These are phyloP conservation scores for Podila epicladia DNA, from an alignment of 192 early-diverging fungal species.

Conservation along the genomic window DNA sequence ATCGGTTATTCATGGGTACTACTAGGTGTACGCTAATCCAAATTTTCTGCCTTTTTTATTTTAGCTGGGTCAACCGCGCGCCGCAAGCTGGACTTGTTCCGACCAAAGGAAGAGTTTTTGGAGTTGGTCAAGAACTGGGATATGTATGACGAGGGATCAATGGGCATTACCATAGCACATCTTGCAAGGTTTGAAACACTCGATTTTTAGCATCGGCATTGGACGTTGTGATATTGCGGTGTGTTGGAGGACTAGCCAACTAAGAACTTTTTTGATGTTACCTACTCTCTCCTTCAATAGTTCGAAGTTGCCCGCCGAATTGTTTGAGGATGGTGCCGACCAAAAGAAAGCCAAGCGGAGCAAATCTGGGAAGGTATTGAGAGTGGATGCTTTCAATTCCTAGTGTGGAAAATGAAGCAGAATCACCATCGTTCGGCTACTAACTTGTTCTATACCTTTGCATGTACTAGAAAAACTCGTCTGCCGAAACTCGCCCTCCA, in stretches of 20 bases:
- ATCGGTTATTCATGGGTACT: neutral
- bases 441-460: neutral
- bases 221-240: neutral
- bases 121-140: conserved; percentile 86
- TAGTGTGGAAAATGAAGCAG: too few relatives aligned
- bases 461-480: conserved; percentile 15
- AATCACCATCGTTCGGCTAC: too few relatives aligned
- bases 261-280: neutral
- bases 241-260: neutral
- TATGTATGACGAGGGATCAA: conserved; percentile 71
- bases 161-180: conserved; percentile 73
- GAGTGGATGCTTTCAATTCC: neutral
- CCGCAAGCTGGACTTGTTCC: conserved; percentile 78
- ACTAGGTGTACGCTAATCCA: neutral
- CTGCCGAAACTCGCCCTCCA: conserved; percentile 22
- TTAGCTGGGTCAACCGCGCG: conserved; percentile 58
- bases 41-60: conserved; percentile 1
- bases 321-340: conserved; percentile 48
- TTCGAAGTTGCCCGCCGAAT: conserved; percentile 45
- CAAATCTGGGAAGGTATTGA: conserved; percentile 51
- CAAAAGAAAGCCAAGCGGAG: conserved; percentile 44
- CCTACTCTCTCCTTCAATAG: conserved; percentile 13
- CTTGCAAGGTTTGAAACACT: conserved; percentile 58
- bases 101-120: conserved; percentile 87
- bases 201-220: neutral